These are phyloP conservation scores for Acanthamoeba sp. DNA, from an alignment of 208 protist genomes.

Conservation along the genomic window DNA sequence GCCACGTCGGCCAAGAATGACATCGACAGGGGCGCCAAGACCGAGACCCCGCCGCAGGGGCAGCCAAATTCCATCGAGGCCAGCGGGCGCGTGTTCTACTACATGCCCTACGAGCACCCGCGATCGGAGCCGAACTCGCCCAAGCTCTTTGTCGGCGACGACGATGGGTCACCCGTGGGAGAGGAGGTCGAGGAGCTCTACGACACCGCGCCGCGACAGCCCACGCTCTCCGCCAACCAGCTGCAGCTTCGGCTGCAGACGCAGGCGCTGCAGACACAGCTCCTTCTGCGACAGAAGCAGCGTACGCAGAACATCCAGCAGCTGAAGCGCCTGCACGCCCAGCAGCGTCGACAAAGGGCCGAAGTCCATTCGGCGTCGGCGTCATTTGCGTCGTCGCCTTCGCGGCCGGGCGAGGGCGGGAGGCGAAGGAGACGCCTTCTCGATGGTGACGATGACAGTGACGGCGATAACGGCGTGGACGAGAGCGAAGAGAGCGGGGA, in stretches of 20 bases:
- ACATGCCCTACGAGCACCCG: constrained; percentile 13
- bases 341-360: background rate
- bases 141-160: background rate
- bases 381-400: background rate
- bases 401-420: background rate
- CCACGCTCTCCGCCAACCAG: background rate
- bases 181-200: too few relatives aligned
- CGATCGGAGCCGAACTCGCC: background rate
- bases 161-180: background rate
- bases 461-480: background rate
- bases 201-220: background rate
- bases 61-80: too few relatives aligned
- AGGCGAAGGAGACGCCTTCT: too few relatives aligned
- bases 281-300: constrained; percentile 16
- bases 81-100: background rate
- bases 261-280: constrained; percentile 31
- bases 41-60: background rate
- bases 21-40: background rate
- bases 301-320: constrained; percentile 6
- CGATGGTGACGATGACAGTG: background rate
- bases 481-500: background rate
- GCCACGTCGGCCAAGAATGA: background rate
- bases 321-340: constrained; percentile 30
- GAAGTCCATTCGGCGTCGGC: background rate
- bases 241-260: constrained; percentile 33